Evolutionary conservation across 257 asterid genomes (phyloP).

Genomic region (Nicotiana paniculata): DNA sequence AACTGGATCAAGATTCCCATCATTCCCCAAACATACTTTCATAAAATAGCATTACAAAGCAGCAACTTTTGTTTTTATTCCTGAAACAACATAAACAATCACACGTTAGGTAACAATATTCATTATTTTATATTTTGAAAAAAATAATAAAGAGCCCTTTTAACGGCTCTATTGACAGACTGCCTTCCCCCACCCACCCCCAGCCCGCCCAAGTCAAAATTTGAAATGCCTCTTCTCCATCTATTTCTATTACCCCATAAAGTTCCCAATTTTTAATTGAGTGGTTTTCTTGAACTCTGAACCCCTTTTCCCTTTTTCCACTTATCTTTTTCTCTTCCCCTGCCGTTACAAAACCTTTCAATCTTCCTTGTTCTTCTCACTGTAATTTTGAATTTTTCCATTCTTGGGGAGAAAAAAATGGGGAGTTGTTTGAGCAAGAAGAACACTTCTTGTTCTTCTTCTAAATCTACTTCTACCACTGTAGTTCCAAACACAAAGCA

Average conservation of each 20-base stretch:
- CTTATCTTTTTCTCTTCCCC: constrained; percentile 17
- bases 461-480: constrained; percentile 26
- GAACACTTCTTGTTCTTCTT: constrained; percentile 27
- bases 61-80: background rate
- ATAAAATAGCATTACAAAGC: background rate
- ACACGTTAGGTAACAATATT: constrained; percentile 21
- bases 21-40: background rate
- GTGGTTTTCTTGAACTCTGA: constrained; percentile 47
- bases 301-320: constrained; percentile 25
- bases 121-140: constrained; percentile 7
- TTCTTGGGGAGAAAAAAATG: constrained; percentile 33
- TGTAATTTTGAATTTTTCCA: constrained; percentile 11
- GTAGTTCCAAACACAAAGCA: constrained; percentile 28
- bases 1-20: constrained; percentile 35
- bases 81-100: background rate
- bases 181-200: constrained; percentile 11
- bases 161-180: constrained; percentile 59
- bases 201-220: constrained; percentile 30
- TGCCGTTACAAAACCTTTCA: constrained; percentile 9
- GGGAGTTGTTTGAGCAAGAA: constrained; percentile 96
- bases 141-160: constrained; percentile 1
- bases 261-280: constrained; percentile 31
- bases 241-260: constrained; percentile 22
- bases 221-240: constrained; percentile 45
- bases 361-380: background rate